Percentiles rank a stretch among this genome's conserved stretches.
Evolutionary conservation across 805 yeast species (phyloP).

Genomic region (Ogataea salicorniae): DNA sequence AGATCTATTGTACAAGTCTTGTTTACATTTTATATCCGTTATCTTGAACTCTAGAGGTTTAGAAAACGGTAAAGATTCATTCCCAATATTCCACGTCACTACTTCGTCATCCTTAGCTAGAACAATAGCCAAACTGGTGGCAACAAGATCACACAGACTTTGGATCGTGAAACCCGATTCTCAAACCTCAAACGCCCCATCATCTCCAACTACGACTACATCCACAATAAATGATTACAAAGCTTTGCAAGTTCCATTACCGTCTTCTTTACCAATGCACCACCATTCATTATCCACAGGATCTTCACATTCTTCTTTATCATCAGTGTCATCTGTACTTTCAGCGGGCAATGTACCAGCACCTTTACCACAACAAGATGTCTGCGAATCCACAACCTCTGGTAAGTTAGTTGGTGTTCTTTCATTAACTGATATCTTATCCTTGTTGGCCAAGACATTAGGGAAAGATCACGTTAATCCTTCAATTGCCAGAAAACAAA

Average conservation of each 20-base stretch:
- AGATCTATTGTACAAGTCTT: constrained; percentile 72
- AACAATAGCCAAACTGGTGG: constrained; percentile 90
- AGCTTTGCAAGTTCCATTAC: constrained; percentile 7
- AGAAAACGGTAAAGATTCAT: constrained; percentile 92
- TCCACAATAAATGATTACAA: constrained; percentile 6
- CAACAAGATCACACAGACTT: constrained; percentile 86
- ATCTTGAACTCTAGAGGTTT: constrained; percentile 85
- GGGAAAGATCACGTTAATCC: constrained; percentile 77
- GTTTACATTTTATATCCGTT: constrained; percentile 82
- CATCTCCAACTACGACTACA: constrained; percentile 11
- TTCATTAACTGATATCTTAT: constrained; percentile 84
- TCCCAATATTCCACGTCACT: constrained; percentile 93
- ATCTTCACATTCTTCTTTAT: background rate
- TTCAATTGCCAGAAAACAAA: constrained; percentile 77
- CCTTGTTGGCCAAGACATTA: constrained; percentile 67
- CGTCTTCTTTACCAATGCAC: constrained; percentile 13
- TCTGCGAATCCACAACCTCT: constrained; percentile 43
- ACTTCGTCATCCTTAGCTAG: constrained; percentile 74
- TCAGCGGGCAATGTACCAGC: background rate
- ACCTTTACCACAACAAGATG: constrained; percentile 14
- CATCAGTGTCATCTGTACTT: background rate
- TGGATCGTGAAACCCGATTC: constrained; percentile 68
- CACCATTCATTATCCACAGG: constrained; percentile 7
- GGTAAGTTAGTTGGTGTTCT: constrained; percentile 90
- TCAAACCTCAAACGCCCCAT: constrained; percentile 8